Evolutionary conservation across 2,329 filamentous ascomycete genomes (phyloP).

Genomic region (Fusarium secorum): DNA sequence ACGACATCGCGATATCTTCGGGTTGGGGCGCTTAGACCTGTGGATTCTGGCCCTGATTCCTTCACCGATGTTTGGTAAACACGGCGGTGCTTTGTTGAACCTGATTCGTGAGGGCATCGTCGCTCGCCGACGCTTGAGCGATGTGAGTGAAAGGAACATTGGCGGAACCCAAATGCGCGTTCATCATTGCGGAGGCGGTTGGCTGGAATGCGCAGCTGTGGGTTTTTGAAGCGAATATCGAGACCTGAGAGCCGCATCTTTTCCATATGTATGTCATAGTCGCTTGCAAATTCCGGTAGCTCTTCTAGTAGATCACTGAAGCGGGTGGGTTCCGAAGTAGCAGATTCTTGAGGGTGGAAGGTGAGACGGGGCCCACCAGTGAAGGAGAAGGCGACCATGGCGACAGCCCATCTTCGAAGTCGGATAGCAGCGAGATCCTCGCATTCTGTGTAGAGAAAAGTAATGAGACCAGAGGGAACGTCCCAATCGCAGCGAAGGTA

Average conservation of each 20-base stretch:
- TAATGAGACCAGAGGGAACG: slow-evolving; percentile 59
- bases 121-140: slow-evolving; percentile 62
- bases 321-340: slow-evolving; percentile 44
- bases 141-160: slow-evolving; percentile 69
- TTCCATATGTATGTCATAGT: slow-evolving; percentile 60
- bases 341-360: slow-evolving; percentile 42
- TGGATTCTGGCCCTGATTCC: slow-evolving; percentile 21
- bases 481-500: slow-evolving; percentile 68
- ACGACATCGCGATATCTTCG: slow-evolving; percentile 34
- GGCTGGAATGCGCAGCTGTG: slow-evolving; percentile 64
- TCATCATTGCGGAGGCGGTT: slow-evolving; percentile 65
- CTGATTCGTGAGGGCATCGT: slow-evolving; percentile 57
- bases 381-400: slow-evolving; percentile 67
- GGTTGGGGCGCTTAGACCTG: slow-evolving; percentile 36
- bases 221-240: slow-evolving; percentile 65
- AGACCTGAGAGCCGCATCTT: slow-evolving; percentile 61
- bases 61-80: slow-evolving; percentile 2
- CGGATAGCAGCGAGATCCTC: slow-evolving; percentile 58
- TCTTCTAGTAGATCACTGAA: slow-evolving; percentile 55
- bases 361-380: slow-evolving; percentile 47
- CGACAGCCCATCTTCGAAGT: slow-evolving; percentile 66
- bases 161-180: slow-evolving; percentile 66
- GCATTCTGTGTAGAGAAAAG: slow-evolving; percentile 63
- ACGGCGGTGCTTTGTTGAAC: slow-evolving; percentile 26
- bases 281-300: slow-evolving; percentile 56